Base-by-base conservation (phyloP, 148 eudicot species). In the Agrostemma githago region DNA sequence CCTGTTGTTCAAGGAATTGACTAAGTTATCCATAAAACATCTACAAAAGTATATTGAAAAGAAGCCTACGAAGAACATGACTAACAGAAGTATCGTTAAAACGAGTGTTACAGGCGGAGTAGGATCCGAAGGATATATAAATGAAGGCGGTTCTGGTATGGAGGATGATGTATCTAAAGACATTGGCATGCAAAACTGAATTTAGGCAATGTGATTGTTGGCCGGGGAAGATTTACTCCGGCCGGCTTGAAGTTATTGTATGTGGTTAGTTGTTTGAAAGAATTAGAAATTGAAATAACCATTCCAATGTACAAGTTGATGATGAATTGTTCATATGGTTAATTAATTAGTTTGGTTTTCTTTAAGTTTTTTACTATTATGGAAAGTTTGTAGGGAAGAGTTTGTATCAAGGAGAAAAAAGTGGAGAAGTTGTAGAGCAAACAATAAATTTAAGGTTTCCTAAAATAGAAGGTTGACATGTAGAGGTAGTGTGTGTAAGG, bases 11-110 rank as follows among this genome's bases (percentile, higher is more conserved):
- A 87, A 74, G 0, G 84, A 74, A 72, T 62, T 62, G 9, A 85
- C 70, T 6, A 88, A 3, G 37, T 78, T 82, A 8, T 87, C 89
- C 74, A 89, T 46, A 65, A 92, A 86, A 74, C 88, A 90, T 42
- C 90, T 75, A 72, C 96, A 92, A 56, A 90, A 90, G 65, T 83
- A 90, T 57, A 92, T 72, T 5, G 93, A 87, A 78, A 89, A 90
- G 71, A 92, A 92, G 0, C 89, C 89, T 26, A 89, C 53, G 37
- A 90, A 87, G 76, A 92, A 86, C 74, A 86, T 77, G 12, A 84
- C 66, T 21, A 92, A 76, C 37, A 92, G 78, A 72, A 86, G 70
- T 38, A 88, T 56, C 16, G 93, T 87, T 72, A 92, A 76, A 70
- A 92, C 74, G 11, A 92, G 79, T 40, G 89, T 83, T 17, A 89